A percentile compares a stretch with the other conserved stretches of the same genome.
phyloP scores from a whole-genome alignment of 2,329 filamentous ascomycete genomes.

The Penicillium sclerotigenum region DNA sequence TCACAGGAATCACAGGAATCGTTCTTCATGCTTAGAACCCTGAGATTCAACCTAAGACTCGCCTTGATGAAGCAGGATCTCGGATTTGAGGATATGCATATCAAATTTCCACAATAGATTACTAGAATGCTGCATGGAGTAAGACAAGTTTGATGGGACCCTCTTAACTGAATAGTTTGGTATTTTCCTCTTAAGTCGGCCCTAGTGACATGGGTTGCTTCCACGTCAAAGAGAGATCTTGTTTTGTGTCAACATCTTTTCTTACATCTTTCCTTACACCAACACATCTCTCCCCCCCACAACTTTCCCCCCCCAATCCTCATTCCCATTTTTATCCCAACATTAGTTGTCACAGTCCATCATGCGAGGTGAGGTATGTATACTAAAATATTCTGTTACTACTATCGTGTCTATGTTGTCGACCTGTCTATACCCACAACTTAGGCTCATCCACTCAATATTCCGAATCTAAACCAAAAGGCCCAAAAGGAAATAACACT shows the following conservation, averaged over 20 bases:
- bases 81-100: not conserved
- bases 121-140: not conserved
- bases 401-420: not conserved
- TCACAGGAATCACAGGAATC: constrained; percentile 15
- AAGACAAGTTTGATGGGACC: not conserved
- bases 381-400: not conserved
- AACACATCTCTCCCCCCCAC: not conserved
- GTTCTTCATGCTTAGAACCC: constrained; percentile 22
- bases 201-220: not conserved
- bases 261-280: not conserved
- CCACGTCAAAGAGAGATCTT: not conserved
- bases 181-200: not conserved
- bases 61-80: constrained; percentile 21
- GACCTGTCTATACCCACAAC: not conserved
- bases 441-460: not conserved
- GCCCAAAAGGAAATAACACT: not conserved
- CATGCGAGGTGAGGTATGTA: constrained; percentile 5
- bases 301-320: not conserved
- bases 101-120: too few species aligned
- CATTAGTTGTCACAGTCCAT: not conserved
- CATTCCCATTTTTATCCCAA: not conserved
- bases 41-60: constrained; percentile 31
- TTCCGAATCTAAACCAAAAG: not conserved
- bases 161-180: not conserved
- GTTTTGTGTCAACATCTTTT: not conserved